A percentile compares a stretch with the other conserved stretches of the same genome.
phyloP scores from a whole-genome alignment of 2,329 filamentous ascomycete species.

The Aaosphaeria pasadenensis region DNA sequence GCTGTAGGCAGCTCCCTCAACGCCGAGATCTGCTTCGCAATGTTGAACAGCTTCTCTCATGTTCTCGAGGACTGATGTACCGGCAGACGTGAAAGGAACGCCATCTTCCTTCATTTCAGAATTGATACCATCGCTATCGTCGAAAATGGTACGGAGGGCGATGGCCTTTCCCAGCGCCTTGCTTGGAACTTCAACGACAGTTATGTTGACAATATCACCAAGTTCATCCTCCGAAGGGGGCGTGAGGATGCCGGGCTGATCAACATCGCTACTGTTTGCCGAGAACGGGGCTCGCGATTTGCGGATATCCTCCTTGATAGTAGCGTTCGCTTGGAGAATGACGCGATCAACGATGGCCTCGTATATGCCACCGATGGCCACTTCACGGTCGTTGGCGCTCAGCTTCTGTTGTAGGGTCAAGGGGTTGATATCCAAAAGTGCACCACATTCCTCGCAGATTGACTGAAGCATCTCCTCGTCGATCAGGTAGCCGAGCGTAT shows the following conservation, averaged over 20 bases:
- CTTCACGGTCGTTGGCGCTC: slow-evolving; percentile 78
- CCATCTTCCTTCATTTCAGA: slow-evolving; percentile 97
- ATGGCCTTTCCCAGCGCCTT: slow-evolving; percentile 80
- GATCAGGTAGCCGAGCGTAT: slow-evolving; percentile 79
- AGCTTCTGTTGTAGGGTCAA: slow-evolving; percentile 76
- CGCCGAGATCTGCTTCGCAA: slow-evolving; percentile 74
- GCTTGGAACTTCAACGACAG: slow-evolving; percentile 80
- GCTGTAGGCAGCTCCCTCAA: slow-evolving; percentile 63
- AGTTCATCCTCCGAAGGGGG: slow-evolving; percentile 70
- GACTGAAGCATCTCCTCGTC: slow-evolving; percentile 83
- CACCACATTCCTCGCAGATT: slow-evolving; percentile 85
- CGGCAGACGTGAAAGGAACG: slow-evolving; percentile 68
- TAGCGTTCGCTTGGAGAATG: slow-evolving; percentile 79
- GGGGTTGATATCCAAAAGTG: slow-evolving; percentile 80
- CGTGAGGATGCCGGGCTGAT: slow-evolving; percentile 56
- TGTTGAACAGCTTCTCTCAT: slow-evolving; percentile 80
- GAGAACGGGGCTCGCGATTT: slow-evolving; percentile 64
- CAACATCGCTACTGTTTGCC: slow-evolving; percentile 58
- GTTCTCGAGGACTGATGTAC: slow-evolving; percentile 81
- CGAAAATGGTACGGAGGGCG: slow-evolving; percentile 87
- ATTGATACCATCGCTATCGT: slow-evolving; percentile 90
- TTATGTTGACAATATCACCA: slow-evolving; percentile 84
- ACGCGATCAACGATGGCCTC: slow-evolving; percentile 96
- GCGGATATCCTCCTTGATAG: slow-evolving; percentile 74
- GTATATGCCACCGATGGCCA: slow-evolving; percentile 82